A percentile compares a stretch with the other conserved stretches of the same genome.
phyloP scores from a whole-genome alignment of 768 basidiomycete species.

The Lepiota brunneoincarnata region DNA sequence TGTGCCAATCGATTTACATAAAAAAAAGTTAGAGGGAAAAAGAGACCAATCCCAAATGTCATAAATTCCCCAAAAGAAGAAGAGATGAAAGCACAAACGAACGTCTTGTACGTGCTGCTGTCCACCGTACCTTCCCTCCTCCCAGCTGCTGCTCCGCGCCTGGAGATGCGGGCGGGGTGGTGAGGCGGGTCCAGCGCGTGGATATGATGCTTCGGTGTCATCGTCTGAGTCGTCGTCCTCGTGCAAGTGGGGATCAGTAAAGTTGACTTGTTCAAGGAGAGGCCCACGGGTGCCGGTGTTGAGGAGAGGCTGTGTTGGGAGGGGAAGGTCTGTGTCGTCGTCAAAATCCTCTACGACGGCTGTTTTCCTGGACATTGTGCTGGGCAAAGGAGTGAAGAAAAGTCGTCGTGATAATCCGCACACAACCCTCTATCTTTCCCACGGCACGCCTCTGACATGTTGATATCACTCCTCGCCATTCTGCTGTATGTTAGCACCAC shows the following conservation, averaged over 20 bases:
- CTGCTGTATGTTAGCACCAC: too few relatives aligned
- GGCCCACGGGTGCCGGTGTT: constrained; percentile 70
- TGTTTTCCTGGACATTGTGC: constrained; percentile 64
- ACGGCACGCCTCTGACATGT: constrained; percentile 6
- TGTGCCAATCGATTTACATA: not conserved
- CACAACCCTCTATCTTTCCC: constrained; percentile 10
- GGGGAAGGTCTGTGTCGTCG: constrained; percentile 90
- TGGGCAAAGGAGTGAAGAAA: constrained; percentile 11
- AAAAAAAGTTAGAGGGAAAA: not conserved
- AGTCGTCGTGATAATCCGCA: constrained; percentile 1
- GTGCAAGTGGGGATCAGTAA: constrained; percentile 21
- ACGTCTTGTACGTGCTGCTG: constrained; percentile 85
- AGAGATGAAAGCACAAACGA: constrained; percentile 25
- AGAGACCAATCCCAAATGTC: constrained; percentile 2
- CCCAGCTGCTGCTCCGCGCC: constrained; percentile 21
- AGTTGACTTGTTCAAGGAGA: constrained; percentile 67
- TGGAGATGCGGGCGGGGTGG: constrained; percentile 33
- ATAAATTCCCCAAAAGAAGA: constrained; percentile 6
- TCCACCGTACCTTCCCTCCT: constrained; percentile 52
- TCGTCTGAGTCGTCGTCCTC: constrained; percentile 48
- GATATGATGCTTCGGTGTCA: constrained; percentile 27
- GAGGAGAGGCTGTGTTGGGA: constrained; percentile 66
- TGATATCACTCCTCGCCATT: too few relatives aligned
- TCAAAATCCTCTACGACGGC: constrained; percentile 81
- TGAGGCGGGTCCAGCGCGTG: constrained; percentile 55